Evolutionary conservation across 495 filamentous ascomycete genomes (phyloP).

Genomic region (Aspergillus sclerotiicarbonarius): DNA sequence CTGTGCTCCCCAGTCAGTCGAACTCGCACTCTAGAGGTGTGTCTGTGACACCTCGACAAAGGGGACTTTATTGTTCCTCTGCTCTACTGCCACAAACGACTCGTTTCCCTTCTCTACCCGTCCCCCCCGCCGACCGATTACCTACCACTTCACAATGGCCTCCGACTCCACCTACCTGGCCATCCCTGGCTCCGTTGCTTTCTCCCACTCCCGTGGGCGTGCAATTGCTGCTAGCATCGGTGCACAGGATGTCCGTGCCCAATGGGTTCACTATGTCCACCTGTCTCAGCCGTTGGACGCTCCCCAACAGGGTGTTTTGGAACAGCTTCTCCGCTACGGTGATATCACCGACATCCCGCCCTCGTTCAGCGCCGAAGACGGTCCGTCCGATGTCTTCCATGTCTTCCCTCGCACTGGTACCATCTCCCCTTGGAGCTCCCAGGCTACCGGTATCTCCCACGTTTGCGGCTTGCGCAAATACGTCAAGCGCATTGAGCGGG

Average conservation of each 20-base stretch:
- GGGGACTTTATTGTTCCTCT: constrained; percentile 10
- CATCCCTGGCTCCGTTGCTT: constrained; percentile 52
- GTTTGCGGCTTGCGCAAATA: constrained; percentile 78
- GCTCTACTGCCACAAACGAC: background rate
- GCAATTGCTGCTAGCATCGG: constrained; percentile 51
- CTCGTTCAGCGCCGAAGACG: constrained; percentile 42
- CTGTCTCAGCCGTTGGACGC: constrained; percentile 39
- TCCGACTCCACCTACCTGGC: constrained; percentile 41
- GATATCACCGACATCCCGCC: constrained; percentile 50
- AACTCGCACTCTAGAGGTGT: constrained; percentile 22
- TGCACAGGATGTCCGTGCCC: constrained; percentile 55
- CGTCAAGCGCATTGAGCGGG: constrained; percentile 84
- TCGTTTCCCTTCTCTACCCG: background rate
- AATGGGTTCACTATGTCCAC: constrained; percentile 66
- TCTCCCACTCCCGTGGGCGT: constrained; percentile 52
- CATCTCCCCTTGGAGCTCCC: constrained; percentile 95
- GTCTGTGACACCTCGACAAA: constrained; percentile 15
- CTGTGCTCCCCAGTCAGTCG: constrained; percentile 18
- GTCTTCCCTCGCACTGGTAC: constrained; percentile 76
- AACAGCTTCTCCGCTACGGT: constrained; percentile 63
- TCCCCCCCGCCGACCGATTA: constrained; percentile 9
- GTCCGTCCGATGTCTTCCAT: constrained; percentile 56
- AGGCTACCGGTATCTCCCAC: constrained; percentile 88
- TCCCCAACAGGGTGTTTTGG: constrained; percentile 46
- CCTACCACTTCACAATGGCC: constrained; percentile 32